phyloP scores from a whole-genome alignment of 2,329 filamentous ascomycete species.

The Exophiala calicioides region DNA sequence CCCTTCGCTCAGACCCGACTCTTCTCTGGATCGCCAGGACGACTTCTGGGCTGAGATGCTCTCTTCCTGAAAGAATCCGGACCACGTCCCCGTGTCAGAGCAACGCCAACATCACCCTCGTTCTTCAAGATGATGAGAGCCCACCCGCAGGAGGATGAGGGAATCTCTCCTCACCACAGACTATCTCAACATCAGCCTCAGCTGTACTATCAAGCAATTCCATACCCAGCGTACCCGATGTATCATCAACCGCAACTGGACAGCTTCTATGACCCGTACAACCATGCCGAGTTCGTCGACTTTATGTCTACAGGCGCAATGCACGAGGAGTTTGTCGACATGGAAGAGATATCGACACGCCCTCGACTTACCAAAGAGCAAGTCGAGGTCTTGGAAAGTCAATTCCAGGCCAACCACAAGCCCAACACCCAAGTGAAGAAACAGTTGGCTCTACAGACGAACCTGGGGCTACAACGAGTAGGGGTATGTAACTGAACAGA shows the following conservation, averaged over 20 bases:
- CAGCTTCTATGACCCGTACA: constrained; percentile 18
- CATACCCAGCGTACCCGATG: constrained; percentile 17
- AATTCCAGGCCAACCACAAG: constrained; percentile 53
- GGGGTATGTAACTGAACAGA: constrained; percentile 44
- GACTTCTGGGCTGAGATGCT: too few species aligned
- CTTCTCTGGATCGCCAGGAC: too few species aligned
- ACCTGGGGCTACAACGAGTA: constrained; percentile 51
- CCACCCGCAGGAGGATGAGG: constrained; percentile 22
- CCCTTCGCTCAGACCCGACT: neutral
- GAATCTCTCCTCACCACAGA: constrained; percentile 15
- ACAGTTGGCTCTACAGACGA: constrained; percentile 51
- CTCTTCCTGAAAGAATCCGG: too few species aligned
- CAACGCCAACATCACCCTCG: too few species aligned
- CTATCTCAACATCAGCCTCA: constrained; percentile 26
- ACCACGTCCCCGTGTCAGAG: too few species aligned
- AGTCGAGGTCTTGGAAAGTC: constrained; percentile 51
- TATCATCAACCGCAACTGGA: constrained; percentile 22
- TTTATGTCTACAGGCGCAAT: constrained; percentile 44
- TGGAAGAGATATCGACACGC: constrained; percentile 49
- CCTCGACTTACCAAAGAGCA: constrained; percentile 55
- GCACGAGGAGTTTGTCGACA: constrained; percentile 48
- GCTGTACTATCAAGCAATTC: constrained; percentile 25
- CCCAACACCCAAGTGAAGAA: constrained; percentile 53
- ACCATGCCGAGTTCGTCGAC: constrained; percentile 42
- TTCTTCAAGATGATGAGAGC: too few species aligned